These are phyloP conservation scores for Phyllosticta capitalensis DNA, from an alignment of 2,329 filamentous ascomycete species.

Conservation along the genomic window DNA sequence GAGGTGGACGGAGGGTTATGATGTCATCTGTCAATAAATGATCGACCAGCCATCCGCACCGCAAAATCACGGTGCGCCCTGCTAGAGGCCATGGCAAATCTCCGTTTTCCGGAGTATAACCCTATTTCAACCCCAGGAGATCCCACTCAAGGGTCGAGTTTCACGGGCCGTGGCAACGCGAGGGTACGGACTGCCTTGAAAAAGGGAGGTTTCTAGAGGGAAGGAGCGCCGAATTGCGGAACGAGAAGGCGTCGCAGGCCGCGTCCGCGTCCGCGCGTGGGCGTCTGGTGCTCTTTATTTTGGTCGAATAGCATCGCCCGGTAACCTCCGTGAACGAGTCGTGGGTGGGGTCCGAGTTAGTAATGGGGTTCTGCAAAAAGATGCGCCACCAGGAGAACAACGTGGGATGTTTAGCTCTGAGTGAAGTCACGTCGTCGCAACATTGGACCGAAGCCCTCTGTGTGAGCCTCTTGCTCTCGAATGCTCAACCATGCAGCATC, in stretches of 20 bases:
- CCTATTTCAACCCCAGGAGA: constrained; percentile 5
- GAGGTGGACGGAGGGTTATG: not conserved
- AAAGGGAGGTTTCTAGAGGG: not conserved
- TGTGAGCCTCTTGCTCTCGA: not conserved
- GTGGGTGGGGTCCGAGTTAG: not conserved
- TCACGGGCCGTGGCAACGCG: not conserved
- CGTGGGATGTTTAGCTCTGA: not conserved
- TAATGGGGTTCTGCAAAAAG: not conserved
- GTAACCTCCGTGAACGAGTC: not conserved
- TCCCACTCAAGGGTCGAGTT: not conserved
- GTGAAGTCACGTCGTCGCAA: not conserved
- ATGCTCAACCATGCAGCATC: not conserved
- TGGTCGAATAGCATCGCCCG: not conserved
- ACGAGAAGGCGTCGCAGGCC: not conserved
- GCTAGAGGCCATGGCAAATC: not conserved
- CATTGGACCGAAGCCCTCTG: not conserved
- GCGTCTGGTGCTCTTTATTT: not conserved
- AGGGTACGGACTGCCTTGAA: not conserved
- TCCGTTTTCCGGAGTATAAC: constrained; percentile 5
- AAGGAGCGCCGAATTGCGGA: not conserved
- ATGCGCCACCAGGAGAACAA: not conserved
- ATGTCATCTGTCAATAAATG: not conserved
- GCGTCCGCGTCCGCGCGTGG: not conserved
- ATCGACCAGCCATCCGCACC: not conserved
- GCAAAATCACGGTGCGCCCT: not conserved